A percentile compares a stretch with the other conserved stretches of the same genome.
Evolutionary conservation across 257 asterid species (phyloP).

Genomic region (Avicennia marina): DNA sequence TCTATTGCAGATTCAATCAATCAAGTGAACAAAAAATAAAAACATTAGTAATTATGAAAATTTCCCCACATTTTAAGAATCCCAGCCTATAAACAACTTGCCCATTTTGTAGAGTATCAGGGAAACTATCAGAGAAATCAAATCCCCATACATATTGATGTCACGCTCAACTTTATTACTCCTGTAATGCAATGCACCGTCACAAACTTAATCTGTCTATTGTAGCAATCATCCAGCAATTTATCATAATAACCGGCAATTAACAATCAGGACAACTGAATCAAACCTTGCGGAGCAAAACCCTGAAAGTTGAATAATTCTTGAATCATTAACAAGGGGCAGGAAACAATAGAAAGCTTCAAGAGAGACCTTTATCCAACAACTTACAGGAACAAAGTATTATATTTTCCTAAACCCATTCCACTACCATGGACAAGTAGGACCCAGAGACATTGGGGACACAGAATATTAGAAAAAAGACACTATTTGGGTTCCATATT

Average conservation of each 20-base stretch:
- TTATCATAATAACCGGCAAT: neutral
- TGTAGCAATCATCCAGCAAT: too few species aligned
- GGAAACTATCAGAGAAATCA: too few species aligned
- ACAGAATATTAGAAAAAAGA: conserved; percentile 18
- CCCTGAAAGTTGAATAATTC: neutral
- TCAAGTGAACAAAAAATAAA: too few species aligned
- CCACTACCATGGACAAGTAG: neutral
- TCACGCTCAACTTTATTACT: too few species aligned
- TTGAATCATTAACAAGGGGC: neutral
- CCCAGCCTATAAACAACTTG: too few species aligned
- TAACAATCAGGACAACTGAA: neutral
- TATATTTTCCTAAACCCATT: conserved; percentile 4
- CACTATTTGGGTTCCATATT: neutral
- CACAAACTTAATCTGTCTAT: too few species aligned
- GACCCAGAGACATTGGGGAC: conserved; percentile 17
- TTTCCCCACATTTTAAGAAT: too few species aligned
- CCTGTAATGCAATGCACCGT: too few species aligned
- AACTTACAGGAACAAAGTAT: neutral
- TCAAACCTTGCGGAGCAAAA: conserved; percentile 8
- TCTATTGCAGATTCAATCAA: neutral
- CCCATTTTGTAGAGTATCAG: too few species aligned
- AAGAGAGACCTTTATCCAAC: neutral
- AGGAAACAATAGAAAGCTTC: neutral
- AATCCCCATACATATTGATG: too few species aligned
- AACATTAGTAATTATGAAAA: too few species aligned